Conservation (phyloP, 208 protist species). For the Plasmodiophora brassicae region DNA sequence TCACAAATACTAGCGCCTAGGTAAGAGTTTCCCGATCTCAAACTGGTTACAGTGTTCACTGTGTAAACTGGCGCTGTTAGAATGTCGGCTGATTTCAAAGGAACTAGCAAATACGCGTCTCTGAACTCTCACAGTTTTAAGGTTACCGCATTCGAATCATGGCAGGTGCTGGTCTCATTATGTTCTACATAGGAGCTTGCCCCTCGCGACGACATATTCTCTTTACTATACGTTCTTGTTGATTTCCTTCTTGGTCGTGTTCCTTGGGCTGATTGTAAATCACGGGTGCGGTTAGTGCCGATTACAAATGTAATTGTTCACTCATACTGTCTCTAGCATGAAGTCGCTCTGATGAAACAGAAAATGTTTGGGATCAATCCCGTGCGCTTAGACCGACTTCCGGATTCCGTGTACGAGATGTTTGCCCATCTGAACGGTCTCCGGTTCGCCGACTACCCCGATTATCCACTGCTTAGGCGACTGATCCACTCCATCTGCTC, state of each 20-base stretch:
- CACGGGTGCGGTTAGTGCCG: not conserved
- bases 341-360: not conserved
- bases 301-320: not conserved
- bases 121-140: not conserved
- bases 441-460: not conserved
- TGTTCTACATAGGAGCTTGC: not conserved
- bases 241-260: not conserved
- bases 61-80: not conserved
- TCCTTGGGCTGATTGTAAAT: not conserved
- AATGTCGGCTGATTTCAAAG: not conserved
- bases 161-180: not conserved
- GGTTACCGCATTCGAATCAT: not conserved
- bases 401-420: not conserved
- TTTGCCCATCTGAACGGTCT: not conserved
- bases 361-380: not conserved
- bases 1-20: not conserved
- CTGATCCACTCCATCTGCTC: not conserved
- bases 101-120: slow-evolving; percentile 7
- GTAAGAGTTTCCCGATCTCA: not conserved
- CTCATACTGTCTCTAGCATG: not conserved
- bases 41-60: not conserved
- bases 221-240: not conserved
- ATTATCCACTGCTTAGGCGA: not conserved
- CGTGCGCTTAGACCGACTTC: not conserved
- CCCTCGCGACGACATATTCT: slow-evolving; percentile 19